phyloP scores from a whole-genome alignment of 2,329 filamentous ascomycete species.

The Nigrospora oryzae region DNA sequence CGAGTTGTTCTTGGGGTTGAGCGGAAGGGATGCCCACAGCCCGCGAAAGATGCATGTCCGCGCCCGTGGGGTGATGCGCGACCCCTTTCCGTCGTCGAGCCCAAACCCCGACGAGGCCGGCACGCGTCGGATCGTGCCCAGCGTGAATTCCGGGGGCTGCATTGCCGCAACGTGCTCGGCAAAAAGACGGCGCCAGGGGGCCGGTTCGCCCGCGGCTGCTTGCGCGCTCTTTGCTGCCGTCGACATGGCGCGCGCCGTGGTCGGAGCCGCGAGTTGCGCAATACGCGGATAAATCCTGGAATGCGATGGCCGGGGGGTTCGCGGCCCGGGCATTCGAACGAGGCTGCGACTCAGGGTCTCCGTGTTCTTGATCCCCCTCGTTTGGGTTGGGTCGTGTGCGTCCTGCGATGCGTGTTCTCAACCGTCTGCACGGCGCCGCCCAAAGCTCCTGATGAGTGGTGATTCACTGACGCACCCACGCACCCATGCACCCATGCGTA shows the following conservation, averaged over 20 bases:
- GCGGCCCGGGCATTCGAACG: too few relatives aligned
- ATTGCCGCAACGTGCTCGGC: conserved; percentile 40
- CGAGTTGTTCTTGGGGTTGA: conserved; percentile 65
- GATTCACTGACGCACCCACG: too few relatives aligned
- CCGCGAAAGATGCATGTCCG: conserved; percentile 81
- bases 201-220: conserved; percentile 18
- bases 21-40: conserved; percentile 67
- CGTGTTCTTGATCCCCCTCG: too few relatives aligned
- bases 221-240: too few relatives aligned
- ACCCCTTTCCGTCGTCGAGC: conserved; percentile 17
- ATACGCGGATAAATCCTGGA: conserved; percentile 3
- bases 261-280: conserved; percentile 10
- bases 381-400: too few relatives aligned
- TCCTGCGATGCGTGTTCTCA: too few relatives aligned
- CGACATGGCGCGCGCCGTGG: conserved; percentile 5
- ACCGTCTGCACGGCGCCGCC: too few relatives aligned
- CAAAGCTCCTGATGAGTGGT: too few relatives aligned
- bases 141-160: conserved; percentile 37
- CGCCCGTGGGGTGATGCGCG: conserved; percentile 46
- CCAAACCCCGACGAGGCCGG: conserved; percentile 6
- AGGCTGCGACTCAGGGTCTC: too few relatives aligned
- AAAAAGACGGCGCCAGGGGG: conserved; percentile 47
- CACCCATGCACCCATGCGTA: too few relatives aligned
- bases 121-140: conserved; percentile 39
- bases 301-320: too few relatives aligned